These are phyloP conservation scores for Tricholoma sp. DNA, from an alignment of 768 basidiomycete species.

Conservation along the genomic window DNA sequence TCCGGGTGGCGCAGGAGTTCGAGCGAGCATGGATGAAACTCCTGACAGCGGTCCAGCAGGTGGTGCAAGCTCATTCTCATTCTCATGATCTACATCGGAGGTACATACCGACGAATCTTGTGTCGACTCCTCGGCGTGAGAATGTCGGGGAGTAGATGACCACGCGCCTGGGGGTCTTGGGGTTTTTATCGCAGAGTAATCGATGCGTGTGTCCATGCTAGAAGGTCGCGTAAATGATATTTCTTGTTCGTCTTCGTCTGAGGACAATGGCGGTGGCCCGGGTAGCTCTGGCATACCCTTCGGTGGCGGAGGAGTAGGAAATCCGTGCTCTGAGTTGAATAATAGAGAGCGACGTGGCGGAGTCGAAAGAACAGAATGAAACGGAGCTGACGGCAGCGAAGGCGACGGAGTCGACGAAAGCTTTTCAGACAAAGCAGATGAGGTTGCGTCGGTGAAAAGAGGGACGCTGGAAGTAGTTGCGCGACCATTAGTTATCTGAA, in stretches of 20 bases:
- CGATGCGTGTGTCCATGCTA: slow-evolving; percentile 1
- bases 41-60: slow-evolving; percentile 48
- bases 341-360: slow-evolving; percentile 39
- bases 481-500: slow-evolving; percentile 7
- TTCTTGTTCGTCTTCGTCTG: slow-evolving; percentile 33
- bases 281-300: slow-evolving; percentile 62
- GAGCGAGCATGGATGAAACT: slow-evolving; percentile 38
- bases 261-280: slow-evolving; percentile 55
- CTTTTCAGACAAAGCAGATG: slow-evolving; percentile 5
- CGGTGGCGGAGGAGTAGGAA: slow-evolving; percentile 62
- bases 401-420: slow-evolving; percentile 28
- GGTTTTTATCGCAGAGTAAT: slow-evolving; percentile 18
- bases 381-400: slow-evolving; percentile 11
- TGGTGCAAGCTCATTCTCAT: slow-evolving; percentile 36
- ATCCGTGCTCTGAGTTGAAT: slow-evolving; percentile 41
- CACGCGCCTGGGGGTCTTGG: slow-evolving; percentile 33
- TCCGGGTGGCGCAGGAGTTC: slow-evolving; percentile 68
- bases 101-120: slow-evolving; percentile 15
- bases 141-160: slow-evolving; percentile 24
- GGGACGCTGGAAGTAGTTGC: not conserved
- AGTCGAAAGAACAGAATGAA: slow-evolving; percentile 29
- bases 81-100: slow-evolving; percentile 21
- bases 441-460: not conserved
- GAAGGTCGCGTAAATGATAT: slow-evolving; percentile 6
- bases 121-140: slow-evolving; percentile 4